phyloP scores from a whole-genome alignment of 2,329 filamentous ascomycete species.

The Colletotrichum tofieldiae region DNA sequence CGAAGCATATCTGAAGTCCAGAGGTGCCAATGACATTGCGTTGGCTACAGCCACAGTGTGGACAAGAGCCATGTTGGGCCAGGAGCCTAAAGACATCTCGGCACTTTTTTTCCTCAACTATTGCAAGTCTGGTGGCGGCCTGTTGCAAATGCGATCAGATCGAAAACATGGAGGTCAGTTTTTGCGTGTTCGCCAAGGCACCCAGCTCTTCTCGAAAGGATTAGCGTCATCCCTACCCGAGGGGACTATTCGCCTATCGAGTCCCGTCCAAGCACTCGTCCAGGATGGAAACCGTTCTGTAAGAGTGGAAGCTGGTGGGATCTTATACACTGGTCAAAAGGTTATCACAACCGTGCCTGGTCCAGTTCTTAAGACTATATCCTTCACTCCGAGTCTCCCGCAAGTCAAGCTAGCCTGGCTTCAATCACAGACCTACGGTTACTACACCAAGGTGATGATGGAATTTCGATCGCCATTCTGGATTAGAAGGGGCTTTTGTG shows the following conservation, averaged over 20 bases:
- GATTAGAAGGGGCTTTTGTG: constrained; percentile 58
- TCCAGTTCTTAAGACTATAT: constrained; percentile 61
- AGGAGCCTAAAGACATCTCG: constrained; percentile 64
- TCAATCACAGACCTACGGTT: constrained; percentile 58
- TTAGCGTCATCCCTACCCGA: constrained; percentile 54
- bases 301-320: constrained; percentile 42
- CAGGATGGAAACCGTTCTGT: constrained; percentile 45
- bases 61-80: constrained; percentile 66
- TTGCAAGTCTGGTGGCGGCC: constrained; percentile 66
- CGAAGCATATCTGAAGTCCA: constrained; percentile 49
- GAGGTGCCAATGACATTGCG: constrained; percentile 46
- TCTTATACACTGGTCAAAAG: constrained; percentile 55
- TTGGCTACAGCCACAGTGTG: constrained; percentile 60
- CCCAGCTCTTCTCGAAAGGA: constrained; percentile 57
- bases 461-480: constrained; percentile 59
- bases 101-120: constrained; percentile 71
- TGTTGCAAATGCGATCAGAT: constrained; percentile 69
- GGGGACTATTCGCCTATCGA: constrained; percentile 49
- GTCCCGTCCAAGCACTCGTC: constrained; percentile 50
- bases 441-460: constrained; percentile 67
- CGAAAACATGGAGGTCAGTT: constrained; percentile 67
- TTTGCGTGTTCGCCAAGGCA: constrained; percentile 64
- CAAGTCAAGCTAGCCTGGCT: constrained; percentile 53
- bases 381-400: constrained; percentile 64
- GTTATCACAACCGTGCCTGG: constrained; percentile 66